phyloP scores from a whole-genome alignment of 2,329 filamentous ascomycete genomes.

The Penicillium vulpinum region DNA sequence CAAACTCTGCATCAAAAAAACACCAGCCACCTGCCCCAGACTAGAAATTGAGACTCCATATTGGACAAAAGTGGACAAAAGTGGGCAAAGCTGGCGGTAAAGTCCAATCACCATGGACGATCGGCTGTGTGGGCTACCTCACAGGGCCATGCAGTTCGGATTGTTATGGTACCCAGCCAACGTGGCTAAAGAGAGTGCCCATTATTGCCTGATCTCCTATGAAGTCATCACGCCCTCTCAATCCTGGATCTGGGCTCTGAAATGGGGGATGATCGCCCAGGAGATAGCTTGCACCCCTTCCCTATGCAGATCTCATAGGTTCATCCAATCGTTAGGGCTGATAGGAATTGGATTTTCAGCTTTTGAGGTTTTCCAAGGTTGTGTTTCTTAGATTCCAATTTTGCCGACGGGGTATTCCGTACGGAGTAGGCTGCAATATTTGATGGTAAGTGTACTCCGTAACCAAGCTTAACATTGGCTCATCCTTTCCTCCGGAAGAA shows the following conservation, averaged over 20 bases:
- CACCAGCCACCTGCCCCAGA: slow-evolving; percentile 7
- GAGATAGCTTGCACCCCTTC: slow-evolving; percentile 10
- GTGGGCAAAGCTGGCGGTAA: not conserved
- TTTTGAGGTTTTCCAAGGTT: no score
- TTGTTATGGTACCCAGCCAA: slow-evolving; percentile 21
- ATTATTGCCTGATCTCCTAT: slow-evolving; percentile 8
- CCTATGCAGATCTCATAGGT: slow-evolving; percentile 16
- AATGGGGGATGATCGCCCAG: slow-evolving; percentile 18
- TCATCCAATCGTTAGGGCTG: slow-evolving; percentile 9
- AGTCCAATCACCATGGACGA: slow-evolving; percentile 14
- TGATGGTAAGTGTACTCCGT: no score
- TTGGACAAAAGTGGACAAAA: not conserved
- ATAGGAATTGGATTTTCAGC: not conserved
- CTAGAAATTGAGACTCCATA: not conserved
- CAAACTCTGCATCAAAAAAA: slow-evolving; percentile 15
- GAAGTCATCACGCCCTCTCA: slow-evolving; percentile 27
- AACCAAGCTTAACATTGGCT: no score
- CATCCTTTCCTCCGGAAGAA: not conserved
- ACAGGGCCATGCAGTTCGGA: not conserved
- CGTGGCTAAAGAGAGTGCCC: slow-evolving; percentile 20
- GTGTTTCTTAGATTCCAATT: no score
- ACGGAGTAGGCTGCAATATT: no score
- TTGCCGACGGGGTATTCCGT: not conserved
- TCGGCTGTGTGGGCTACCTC: slow-evolving; percentile 12
- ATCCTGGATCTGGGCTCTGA: slow-evolving; percentile 12